Base-by-base conservation (phyloP, 768 basidiomycete species). In the Tulasnella calospora region DNA sequence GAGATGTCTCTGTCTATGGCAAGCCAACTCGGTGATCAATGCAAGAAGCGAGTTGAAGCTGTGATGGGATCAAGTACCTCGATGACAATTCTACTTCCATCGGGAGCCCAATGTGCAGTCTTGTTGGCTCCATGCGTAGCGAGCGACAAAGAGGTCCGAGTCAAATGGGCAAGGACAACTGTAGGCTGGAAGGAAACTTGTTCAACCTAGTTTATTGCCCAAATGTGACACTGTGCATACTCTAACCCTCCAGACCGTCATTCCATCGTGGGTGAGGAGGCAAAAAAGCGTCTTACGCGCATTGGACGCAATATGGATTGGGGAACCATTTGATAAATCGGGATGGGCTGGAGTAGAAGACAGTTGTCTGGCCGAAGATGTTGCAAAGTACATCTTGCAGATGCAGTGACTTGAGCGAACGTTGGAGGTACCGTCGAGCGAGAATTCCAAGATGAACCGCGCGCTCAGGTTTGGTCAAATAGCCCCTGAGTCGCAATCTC, bases 51-150 rank as follows among this genome's bases (percentile, higher is more conserved):
- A 61, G 38, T 36, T 21, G 38, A 74, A 36, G 57, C 72, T 2
- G 41, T 1, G 51, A 6, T n/a, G 30, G 27, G 8, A 84, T 27
- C 33, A 35, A 90, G 76, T 78, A 93, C 96, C 85, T 92, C 90
- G 30, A 98, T 88, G 75, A 96, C 89, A 71, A 98, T 89, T 81
- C 90, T 88, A 81, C 87, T 87, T 44, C 92, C 92, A 83, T 96
- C 94, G 75, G 91, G 91, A 23, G 95, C 90, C 95, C 96, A 98
- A 81, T 90, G 88, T 17, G 89, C 89, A 74, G 88, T 85, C 27
- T 87, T 80, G 81, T 95, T 97, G 81, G 91, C 89, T n/a, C 96
- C 96, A 83, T 96, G 95, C 79, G 93, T 91, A 76, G 88, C 84
- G 51, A 97, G 86, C 23, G 94, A 96, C 1, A 89, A 89, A 9